Conservation (phyloP, 345 rosid genomes). For the Pelargonium nanum region DNA sequence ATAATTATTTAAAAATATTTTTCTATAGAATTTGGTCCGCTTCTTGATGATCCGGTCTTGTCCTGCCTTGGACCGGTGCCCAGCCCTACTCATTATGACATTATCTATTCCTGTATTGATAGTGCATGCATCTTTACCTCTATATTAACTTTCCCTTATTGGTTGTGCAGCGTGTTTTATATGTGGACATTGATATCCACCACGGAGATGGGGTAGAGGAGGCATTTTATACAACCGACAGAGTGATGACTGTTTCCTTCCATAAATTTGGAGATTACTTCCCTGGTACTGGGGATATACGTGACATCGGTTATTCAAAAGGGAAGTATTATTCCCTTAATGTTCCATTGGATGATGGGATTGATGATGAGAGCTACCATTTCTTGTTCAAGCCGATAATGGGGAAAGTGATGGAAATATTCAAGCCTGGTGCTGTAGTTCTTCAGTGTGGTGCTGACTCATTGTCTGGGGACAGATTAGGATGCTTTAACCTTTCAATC, state of each 20-base stretch:
- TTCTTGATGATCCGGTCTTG: no score
- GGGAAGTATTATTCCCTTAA: constrained; percentile 60
- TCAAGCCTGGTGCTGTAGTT: constrained; percentile 53
- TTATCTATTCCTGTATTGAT: background rate
- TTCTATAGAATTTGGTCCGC: no score
- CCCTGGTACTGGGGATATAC: constrained; percentile 62
- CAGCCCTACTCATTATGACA: no score
- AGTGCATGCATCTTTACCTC: background rate
- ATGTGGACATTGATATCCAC: constrained; percentile 60
- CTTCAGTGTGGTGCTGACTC: constrained; percentile 68
- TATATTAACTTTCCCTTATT: background rate
- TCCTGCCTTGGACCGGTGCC: no score
- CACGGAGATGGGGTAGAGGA: constrained; percentile 67
- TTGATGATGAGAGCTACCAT: constrained; percentile 64
- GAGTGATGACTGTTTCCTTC: constrained; percentile 64
- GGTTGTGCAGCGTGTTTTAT: constrained; percentile 44
- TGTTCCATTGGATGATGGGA: constrained; percentile 61
- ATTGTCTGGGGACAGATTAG: constrained; percentile 52
- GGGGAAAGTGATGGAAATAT: constrained; percentile 54
- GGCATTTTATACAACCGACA: constrained; percentile 61
- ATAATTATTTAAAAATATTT: no score
- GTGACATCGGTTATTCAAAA: constrained; percentile 40
- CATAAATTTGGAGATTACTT: constrained; percentile 62
- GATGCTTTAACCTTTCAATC: constrained; percentile 60
- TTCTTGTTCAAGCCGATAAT: constrained; percentile 48